phyloP scores from a whole-genome alignment of 768 basidiomycete genomes.

The Phallus indusiatus region DNA sequence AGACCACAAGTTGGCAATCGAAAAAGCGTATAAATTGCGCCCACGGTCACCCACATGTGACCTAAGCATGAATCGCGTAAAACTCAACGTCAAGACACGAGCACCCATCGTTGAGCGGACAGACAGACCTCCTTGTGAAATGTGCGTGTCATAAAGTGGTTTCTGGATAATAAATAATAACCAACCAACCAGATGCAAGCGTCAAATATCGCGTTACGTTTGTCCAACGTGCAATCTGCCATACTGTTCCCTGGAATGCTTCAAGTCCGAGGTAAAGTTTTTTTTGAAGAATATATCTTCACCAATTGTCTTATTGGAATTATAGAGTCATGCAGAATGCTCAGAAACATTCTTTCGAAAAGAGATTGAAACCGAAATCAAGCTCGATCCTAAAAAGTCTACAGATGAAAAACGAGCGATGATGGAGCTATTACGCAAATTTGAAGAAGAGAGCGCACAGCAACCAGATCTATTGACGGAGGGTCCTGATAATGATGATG shows the following conservation, averaged over 20 bases:
- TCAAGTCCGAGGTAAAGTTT: constrained; percentile 61
- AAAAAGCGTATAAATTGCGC: background rate
- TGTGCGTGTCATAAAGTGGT: constrained; percentile 29
- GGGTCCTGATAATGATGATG: constrained; percentile 29
- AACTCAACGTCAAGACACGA: constrained; percentile 8
- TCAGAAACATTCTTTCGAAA: constrained; percentile 77
- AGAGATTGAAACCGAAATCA: constrained; percentile 58
- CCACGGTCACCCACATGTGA: background rate
- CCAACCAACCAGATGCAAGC: constrained; percentile 45
- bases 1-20: background rate
- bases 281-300: background rate
- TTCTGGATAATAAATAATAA: background rate
- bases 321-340: constrained; percentile 57
- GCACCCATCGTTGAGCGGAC: constrained; percentile 8
- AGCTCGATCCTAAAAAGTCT: constrained; percentile 42
- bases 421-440: constrained; percentile 59
- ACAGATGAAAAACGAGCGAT: constrained; percentile 52
- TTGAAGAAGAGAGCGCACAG: constrained; percentile 51
- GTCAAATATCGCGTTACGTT: constrained; percentile 70
- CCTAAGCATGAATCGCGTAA: constrained; percentile 4
- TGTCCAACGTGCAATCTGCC: constrained; percentile 75
- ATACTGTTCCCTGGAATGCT: constrained; percentile 76
- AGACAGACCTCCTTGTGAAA: constrained; percentile 30
- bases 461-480: constrained; percentile 23
- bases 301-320: background rate